These are phyloP conservation scores for Stereocaulon alpinum DNA, from an alignment of 495 filamentous ascomycete species.

Conservation along the genomic window DNA sequence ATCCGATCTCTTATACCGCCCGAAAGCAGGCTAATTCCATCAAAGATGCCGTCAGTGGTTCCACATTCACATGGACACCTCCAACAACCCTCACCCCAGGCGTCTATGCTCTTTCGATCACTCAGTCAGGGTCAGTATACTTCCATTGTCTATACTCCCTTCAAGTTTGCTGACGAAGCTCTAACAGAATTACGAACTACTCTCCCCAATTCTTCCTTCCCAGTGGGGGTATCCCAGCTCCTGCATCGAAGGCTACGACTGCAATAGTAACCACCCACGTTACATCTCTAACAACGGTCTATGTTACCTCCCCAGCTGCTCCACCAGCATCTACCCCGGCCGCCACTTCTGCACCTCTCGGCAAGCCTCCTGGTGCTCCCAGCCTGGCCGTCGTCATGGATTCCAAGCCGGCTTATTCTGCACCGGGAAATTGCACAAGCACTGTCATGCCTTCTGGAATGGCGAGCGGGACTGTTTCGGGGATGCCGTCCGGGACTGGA, in stretches of 20 bases:
- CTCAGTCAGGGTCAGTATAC: constrained; percentile 8
- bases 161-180: neutral
- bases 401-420: neutral
- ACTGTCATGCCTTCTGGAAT: neutral
- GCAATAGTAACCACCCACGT: neutral
- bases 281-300: neutral
- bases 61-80: constrained; percentile 15
- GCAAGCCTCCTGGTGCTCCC: neutral
- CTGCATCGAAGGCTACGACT: neutral
- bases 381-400: neutral
- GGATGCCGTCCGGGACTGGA: neutral
- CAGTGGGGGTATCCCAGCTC: neutral
- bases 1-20: neutral
- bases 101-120: constrained; percentile 19
- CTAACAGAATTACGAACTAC: constrained; percentile 17
- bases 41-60: neutral
- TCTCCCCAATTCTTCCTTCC: constrained; percentile 19
- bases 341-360: neutral
- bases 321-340: neutral
- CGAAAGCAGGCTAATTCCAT: neutral
- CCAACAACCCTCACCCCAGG: neutral
- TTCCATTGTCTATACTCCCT: neutral
- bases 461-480: neutral
- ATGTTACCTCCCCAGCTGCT: neutral
- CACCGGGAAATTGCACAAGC: neutral